Conservation (phyloP, 768 basidiomycete genomes). For the Leccinum uliginosum region DNA sequence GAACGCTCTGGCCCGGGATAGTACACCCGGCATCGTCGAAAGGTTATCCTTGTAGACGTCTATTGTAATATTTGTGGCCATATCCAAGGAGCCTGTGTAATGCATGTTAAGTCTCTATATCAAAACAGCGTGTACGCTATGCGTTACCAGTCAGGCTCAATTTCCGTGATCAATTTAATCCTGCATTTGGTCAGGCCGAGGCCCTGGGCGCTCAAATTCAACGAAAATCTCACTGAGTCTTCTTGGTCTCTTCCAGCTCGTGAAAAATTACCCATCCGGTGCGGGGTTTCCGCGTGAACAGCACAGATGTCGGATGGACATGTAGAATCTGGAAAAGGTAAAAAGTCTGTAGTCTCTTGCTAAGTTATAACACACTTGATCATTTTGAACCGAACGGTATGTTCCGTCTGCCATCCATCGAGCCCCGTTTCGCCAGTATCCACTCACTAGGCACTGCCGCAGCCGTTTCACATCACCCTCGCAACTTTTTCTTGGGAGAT, state of each 20-base stretch:
- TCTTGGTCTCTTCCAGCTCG: conserved; percentile 95
- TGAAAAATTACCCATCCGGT: conserved; percentile 95
- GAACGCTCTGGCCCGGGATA: no score
- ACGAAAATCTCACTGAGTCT: conserved; percentile 63
- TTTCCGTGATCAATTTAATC: conserved; percentile 89
- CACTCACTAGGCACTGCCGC: conserved; percentile 84
- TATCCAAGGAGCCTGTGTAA: conserved; percentile 43
- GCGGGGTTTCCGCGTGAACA: conserved; percentile 88
- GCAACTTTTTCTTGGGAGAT: conserved; percentile 78
- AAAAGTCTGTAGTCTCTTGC: conserved; percentile 46
- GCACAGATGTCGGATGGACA: conserved; percentile 90
- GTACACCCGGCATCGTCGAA: neutral
- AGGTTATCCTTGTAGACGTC: conserved; percentile 11
- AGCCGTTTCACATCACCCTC: conserved; percentile 82
- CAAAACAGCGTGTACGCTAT: neutral
- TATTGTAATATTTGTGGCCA: conserved; percentile 44
- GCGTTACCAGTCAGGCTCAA: conserved; percentile 87
- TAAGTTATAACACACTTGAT: conserved; percentile 36
- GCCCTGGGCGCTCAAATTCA: neutral
- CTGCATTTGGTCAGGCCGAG: conserved; percentile 36
- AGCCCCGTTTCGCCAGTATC: conserved; percentile 93
- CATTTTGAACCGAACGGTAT: conserved; percentile 75
- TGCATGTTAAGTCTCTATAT: conserved; percentile 2
- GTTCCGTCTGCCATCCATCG: conserved; percentile 91
- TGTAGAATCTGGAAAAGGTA: conserved; percentile 58